phyloP scores from a whole-genome alignment of 352 stramenopile genomes.

The Globisporangium nodosum region DNA sequence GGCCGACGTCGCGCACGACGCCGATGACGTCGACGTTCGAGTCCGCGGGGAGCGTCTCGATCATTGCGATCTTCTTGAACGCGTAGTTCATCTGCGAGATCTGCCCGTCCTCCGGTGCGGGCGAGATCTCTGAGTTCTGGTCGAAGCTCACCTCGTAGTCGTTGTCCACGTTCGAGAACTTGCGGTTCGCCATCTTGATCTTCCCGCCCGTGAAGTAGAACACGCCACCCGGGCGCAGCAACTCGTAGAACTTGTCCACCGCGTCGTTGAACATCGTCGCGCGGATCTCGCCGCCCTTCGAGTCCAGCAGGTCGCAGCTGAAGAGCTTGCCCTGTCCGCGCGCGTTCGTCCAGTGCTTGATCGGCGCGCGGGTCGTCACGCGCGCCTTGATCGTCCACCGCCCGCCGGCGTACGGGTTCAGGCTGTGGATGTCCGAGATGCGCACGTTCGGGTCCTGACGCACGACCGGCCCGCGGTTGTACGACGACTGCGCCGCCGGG shows the following conservation, averaged over 20 bases:
- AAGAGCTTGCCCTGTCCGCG: slow-evolving; percentile 96
- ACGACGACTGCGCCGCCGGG: slow-evolving; percentile 20
- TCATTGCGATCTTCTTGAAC: slow-evolving; percentile 92
- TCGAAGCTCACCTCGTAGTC: slow-evolving; percentile 99
- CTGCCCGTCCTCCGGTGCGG: slow-evolving; percentile 80
- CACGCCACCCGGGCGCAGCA: slow-evolving; percentile 83
- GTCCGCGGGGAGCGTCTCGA: slow-evolving; percentile 86
- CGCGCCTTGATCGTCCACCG: slow-evolving; percentile 97
- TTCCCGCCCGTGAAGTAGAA: slow-evolving; percentile 95
- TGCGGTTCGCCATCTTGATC: slow-evolving; percentile 97
- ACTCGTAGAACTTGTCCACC: slow-evolving; percentile 95
- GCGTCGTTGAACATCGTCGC: slow-evolving; percentile 99
- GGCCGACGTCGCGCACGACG: slow-evolving; percentile 91
- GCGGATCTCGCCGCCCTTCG: slow-evolving; percentile 93
- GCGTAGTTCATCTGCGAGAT: slow-evolving; percentile 91
- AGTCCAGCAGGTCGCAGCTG: slow-evolving; percentile 94
- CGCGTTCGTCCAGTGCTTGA: slow-evolving; percentile 96
- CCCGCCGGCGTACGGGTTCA: slow-evolving; percentile 93
- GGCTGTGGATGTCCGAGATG: slow-evolving; percentile 76
- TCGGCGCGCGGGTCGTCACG: slow-evolving; percentile 89
- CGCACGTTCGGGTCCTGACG: slow-evolving; percentile 80
- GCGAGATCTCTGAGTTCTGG: slow-evolving; percentile 92
- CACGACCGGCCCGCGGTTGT: slow-evolving; percentile 76
- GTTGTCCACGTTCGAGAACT: slow-evolving; percentile 96
- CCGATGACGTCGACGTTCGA: slow-evolving; percentile 94